Evolutionary conservation across 2,329 filamentous ascomycete genomes (phyloP).

Genomic region (Apiospora rasikravindrae): DNA sequence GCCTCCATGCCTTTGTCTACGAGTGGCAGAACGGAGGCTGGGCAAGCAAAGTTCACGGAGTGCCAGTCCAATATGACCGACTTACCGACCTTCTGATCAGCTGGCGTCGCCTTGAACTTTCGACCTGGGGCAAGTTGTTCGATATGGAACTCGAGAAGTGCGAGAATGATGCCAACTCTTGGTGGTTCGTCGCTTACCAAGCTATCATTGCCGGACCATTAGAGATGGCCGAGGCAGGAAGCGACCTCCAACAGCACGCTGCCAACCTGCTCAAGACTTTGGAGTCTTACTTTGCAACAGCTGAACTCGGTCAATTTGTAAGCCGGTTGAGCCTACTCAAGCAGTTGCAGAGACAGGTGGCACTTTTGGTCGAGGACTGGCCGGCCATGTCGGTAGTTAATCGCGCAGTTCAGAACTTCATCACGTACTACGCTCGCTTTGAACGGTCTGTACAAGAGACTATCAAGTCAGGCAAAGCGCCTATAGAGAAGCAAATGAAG

Average conservation of each 20-base stretch:
- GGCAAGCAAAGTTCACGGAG: conserved; percentile 80
- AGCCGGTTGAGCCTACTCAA: conserved; percentile 74
- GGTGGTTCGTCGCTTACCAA: conserved; percentile 98
- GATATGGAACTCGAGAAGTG: conserved; percentile 82
- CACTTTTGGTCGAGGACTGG: conserved; percentile 64
- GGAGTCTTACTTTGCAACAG: conserved; percentile 77
- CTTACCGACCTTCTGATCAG: conserved; percentile 81
- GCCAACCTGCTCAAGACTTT: conserved; percentile 76
- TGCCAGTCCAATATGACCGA: conserved; percentile 72
- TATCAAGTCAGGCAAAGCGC: conserved; percentile 69
- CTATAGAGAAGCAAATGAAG: conserved; percentile 90
- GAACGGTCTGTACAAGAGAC: conserved; percentile 67
- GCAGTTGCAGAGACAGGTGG: conserved; percentile 69
- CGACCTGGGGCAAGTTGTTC: conserved; percentile 88
- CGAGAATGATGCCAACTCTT: conserved; percentile 78
- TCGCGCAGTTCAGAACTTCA: conserved; percentile 75
- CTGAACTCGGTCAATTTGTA: conserved; percentile 81
- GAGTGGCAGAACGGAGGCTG: conserved; percentile 92
- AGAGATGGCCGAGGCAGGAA: conserved; percentile 62
- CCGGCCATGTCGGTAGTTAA: conserved; percentile 62
- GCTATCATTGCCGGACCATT: conserved; percentile 79
- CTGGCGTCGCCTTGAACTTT: conserved; percentile 90
- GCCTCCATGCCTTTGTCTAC: conserved; percentile 82
- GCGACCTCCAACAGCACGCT: conserved; percentile 67
- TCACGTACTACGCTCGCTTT: conserved; percentile 76